Percentiles rank a stretch among this genome's conserved stretches.
These are phyloP conservation scores for Coemansia sp. DNA, from an alignment of 192 early-diverging fungal species.

Conservation along the genomic window DNA sequence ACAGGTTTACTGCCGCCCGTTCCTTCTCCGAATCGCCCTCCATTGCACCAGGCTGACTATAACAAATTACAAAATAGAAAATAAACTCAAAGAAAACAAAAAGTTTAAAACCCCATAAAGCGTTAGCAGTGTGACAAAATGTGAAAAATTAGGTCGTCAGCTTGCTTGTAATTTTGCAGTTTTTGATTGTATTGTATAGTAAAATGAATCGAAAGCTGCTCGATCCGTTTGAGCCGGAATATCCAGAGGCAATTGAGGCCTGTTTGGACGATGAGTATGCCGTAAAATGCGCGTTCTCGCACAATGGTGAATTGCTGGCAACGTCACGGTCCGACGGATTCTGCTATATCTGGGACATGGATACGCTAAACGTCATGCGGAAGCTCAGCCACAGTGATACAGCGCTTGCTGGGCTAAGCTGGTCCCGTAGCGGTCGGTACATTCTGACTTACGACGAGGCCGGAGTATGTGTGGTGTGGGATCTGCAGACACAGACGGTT, in stretches of 20 bases:
- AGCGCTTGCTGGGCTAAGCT: slow-evolving; percentile 76
- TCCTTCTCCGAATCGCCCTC: slow-evolving; percentile 12
- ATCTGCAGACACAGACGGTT: slow-evolving; percentile 61
- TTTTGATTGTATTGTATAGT: neutral
- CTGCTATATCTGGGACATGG: slow-evolving; percentile 86
- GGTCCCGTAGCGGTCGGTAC: slow-evolving; percentile 78
- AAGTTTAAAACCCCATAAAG: no score
- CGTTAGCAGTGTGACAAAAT: no score
- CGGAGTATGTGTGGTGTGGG: slow-evolving; percentile 88
- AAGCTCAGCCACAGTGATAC: slow-evolving; percentile 75
- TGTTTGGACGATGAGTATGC: slow-evolving; percentile 72
- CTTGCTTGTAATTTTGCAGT: no score
- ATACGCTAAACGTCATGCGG: slow-evolving; percentile 73
- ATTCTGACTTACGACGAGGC: slow-evolving; percentile 77
- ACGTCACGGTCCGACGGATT: slow-evolving; percentile 77
- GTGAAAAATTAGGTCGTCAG: no score
- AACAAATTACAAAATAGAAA: neutral
- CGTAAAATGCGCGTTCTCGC: slow-evolving; percentile 72
- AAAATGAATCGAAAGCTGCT: slow-evolving; percentile 60
- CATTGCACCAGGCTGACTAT: slow-evolving; percentile 6
- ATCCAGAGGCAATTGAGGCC: slow-evolving; percentile 76
- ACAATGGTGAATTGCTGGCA: slow-evolving; percentile 77
- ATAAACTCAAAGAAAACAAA: no score
- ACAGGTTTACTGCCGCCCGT: slow-evolving; percentile 32
- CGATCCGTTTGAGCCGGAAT: slow-evolving; percentile 80